phyloP scores from a whole-genome alignment of 495 filamentous ascomycete genomes.

The Pyrenula aspistea region DNA sequence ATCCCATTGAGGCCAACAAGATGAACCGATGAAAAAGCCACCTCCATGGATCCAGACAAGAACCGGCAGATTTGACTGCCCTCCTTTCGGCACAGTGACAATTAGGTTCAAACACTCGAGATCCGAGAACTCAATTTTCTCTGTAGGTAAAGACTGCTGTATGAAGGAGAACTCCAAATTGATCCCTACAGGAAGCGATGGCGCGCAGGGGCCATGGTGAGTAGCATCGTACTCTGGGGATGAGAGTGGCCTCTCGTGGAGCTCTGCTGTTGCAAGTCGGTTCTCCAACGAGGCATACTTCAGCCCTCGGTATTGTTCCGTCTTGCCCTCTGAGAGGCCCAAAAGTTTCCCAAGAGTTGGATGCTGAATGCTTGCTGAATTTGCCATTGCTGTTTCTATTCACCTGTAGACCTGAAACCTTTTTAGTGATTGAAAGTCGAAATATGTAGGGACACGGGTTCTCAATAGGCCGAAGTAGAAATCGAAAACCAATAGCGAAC shows the following conservation, averaged over 20 bases:
- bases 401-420: too few species aligned
- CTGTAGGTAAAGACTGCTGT: conserved; percentile 18
- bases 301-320: conserved; percentile 19
- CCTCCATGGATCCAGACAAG: conserved; percentile 35
- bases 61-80: conserved; percentile 25
- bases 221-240: neutral
- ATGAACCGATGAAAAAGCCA: conserved; percentile 23
- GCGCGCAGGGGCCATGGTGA: conserved; percentile 12
- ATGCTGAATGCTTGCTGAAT: neutral
- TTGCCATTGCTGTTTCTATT: neutral
- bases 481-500: too few species aligned
- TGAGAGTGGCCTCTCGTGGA: conserved; percentile 10
- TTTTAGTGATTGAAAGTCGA: too few species aligned
- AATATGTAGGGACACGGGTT: too few species aligned
- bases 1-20: conserved; percentile 30
- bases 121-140: conserved; percentile 17
- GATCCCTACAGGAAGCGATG: conserved; percentile 14
- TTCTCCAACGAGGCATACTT: conserved; percentile 23
- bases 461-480: too few species aligned
- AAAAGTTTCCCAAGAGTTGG: neutral
- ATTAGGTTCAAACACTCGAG: conserved; percentile 32
- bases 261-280: conserved; percentile 17
- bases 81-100: conserved; percentile 23
- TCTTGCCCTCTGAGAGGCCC: neutral
- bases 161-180: conserved; percentile 15